Base-by-base conservation (phyloP, 2,329 filamentous ascomycete genomes). In the Dothideomycetidae sp. region DNA sequence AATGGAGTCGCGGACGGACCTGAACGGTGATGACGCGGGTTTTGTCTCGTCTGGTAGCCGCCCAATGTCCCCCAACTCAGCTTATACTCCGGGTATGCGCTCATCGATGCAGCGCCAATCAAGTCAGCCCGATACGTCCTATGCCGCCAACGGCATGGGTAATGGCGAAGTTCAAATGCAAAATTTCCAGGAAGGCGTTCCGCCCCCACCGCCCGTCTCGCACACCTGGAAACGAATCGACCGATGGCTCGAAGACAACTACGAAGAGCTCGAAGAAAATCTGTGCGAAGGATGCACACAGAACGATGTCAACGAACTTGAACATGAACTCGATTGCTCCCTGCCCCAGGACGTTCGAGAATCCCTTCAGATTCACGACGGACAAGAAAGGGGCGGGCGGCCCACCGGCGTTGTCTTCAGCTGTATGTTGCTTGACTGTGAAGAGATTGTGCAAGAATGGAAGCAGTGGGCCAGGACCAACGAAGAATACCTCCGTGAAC, bases 391-490 rank as follows among this genome's bases (percentile, higher is more conserved):
- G 46, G 83, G 85, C 44, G 90, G 90, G 45, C 70, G 71, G 40
- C 90, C 90, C 1, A 94, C 88, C 0, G 90, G 90, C 45, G 80
- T 96, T 48, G 74, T 98, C 43, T 96, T 98, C 51, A 74, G 86
- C 42, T 80, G 75, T 55, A 98, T 98, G 90, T 64, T 98, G 45
- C 73, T 98, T 41, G 90, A 98, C 58, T 96, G 90, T 54, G 90
- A 98, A 59, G 90, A 98, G 55, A 93, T 98, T 49, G 79, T 93
- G 14, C 85, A 94, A 57, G 90, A 98, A 57, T 96, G 88, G 83
- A 80, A 82, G 51, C 92, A 93, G 54, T 98, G 90, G 90, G 78
- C 84, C 50, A 77, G 74, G 45, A 90, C 98, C 44, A 93, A 93
- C 54, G 76, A 88, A 41, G 83, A 94, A 53, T 93, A 81, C 56